Evolutionary conservation across 2,329 filamentous ascomycete genomes (phyloP).

Genomic region (Fusarium penzigii): DNA sequence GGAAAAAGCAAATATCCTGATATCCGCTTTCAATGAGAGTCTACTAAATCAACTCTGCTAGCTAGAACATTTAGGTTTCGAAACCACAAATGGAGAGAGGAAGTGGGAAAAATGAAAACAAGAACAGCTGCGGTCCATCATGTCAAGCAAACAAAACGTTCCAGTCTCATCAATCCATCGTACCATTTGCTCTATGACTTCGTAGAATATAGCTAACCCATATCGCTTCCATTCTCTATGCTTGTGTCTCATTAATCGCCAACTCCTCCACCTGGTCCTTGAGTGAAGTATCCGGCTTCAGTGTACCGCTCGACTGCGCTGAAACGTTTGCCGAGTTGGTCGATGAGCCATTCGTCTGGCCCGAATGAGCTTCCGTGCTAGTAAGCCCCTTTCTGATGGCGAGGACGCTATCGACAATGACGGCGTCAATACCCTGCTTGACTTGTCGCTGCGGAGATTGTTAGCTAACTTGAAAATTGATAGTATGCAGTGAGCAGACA

Average conservation of each 20-base stretch:
- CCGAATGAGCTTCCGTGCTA: slow-evolving; percentile 24
- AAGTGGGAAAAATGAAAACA: no score
- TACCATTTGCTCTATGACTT: no score
- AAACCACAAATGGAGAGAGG: no score
- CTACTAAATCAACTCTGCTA: no score
- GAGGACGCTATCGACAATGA: slow-evolving; percentile 94
- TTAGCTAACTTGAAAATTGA: slow-evolving; percentile 8
- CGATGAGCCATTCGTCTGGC: neutral
- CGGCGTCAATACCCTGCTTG: slow-evolving; percentile 92
- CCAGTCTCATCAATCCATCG: no score
- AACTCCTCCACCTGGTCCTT: slow-evolving; percentile 24
- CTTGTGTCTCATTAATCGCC: slow-evolving; percentile 19
- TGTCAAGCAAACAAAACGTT: no score
- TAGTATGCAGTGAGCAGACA: slow-evolving; percentile 30
- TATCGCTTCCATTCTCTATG: slow-evolving; percentile 7
- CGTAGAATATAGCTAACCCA: no score
- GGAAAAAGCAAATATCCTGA: no score
- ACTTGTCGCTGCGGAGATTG: slow-evolving; percentile 69
- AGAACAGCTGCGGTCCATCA: no score
- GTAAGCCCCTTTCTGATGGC: slow-evolving; percentile 90
- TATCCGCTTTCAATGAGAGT: no score
- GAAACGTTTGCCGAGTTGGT: slow-evolving; percentile 13
- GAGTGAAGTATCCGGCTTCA: slow-evolving; percentile 15
- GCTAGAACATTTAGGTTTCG: no score
- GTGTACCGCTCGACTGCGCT: slow-evolving; percentile 15